Base-by-base conservation (phyloP, 2,329 filamentous ascomycete genomes). In the Fusarium hainanense region DNA sequence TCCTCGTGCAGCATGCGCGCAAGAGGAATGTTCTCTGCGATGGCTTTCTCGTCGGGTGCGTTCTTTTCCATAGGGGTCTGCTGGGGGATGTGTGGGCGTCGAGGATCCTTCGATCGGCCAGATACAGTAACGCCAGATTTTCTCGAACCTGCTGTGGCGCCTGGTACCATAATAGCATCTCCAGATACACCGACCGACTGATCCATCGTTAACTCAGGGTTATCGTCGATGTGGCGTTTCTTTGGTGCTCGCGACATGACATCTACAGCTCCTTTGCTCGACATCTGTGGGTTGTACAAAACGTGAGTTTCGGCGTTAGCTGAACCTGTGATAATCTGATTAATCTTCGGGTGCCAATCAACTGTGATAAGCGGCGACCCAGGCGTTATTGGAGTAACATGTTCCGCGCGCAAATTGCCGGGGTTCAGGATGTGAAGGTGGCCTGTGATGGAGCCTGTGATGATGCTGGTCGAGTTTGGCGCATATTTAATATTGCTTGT, bases 1-100 rank as follows among this genome's bases (percentile, higher is more conserved):
- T 99, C 96, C 79, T 99, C 96, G 79, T 99, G 94, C 49, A 97
- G 86, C 93, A 99, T 97, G 68, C 89, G 90, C 68, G 93, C 95
- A 14, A 98, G 86, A 28, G 94, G 93, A 55, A 98, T 97, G 70
- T 92, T 93, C 77, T 95, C 89, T 74, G 90, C 91, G 66, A 99
- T 93, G 78, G 97, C 93, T 75, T 92, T 91, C 79, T 95, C 92
- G 78, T 98, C 94, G 0, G 95, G 94, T 75, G 96, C 92, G 64
- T 87, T 92, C 80, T 97, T 96, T 74, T 93, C 91, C 77, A 98
- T 98, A 0, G 96, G 96, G 12, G 96, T 98, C 57, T 91, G 88
- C 60, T 88, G 86, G 6, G 94, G 95, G 47, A 97, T 87, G 73
- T 97, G 90, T n/a, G 96, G 96, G 66, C 94, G 84, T 54, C 93